A percentile compares a stretch with the other conserved stretches of the same genome.
Evolutionary conservation across 257 asterid species (phyloP).

Genomic region (Echium plantagineum): DNA sequence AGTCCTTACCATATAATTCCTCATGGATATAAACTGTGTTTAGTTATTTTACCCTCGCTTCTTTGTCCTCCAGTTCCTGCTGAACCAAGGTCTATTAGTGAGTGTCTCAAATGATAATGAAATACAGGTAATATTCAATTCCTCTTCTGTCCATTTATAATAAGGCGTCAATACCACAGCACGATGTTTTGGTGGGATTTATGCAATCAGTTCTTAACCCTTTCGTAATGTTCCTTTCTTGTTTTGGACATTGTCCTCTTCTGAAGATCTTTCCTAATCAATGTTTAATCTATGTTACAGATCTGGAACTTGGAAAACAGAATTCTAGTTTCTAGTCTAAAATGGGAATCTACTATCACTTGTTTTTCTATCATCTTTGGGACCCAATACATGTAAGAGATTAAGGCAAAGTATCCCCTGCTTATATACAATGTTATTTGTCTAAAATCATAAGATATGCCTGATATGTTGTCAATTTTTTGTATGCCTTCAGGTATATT

Average conservation of each 20-base stretch:
- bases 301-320: slow-evolving; percentile 91
- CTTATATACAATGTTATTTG: slow-evolving; percentile 7
- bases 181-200: slow-evolving; percentile 1
- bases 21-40: not conserved
- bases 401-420: slow-evolving; percentile 1
- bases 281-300: slow-evolving; percentile 27
- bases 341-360: slow-evolving; percentile 95
- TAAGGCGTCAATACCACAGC: not conserved
- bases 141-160: slow-evolving; percentile 1
- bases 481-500: slow-evolving; percentile 43
- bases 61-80: slow-evolving; percentile 61
- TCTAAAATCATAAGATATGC: slow-evolving; percentile 6
- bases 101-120: slow-evolving; percentile 80
- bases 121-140: slow-evolving; percentile 52
- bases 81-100: slow-evolving; percentile 87
- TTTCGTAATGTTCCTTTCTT: slow-evolving; percentile 1
- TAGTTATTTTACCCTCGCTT: slow-evolving; percentile 8
- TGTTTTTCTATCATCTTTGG: slow-evolving; percentile 66
- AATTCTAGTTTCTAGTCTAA: slow-evolving; percentile 44
- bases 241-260: slow-evolving; percentile 1
- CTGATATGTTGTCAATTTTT: slow-evolving; percentile 10
- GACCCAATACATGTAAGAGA: slow-evolving; percentile 79
- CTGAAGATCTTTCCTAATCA: slow-evolving; percentile 6
- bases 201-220: slow-evolving; percentile 1
- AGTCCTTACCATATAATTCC: not conserved